Evolutionary conservation across 176 grass and related monocot genomes (phyloP).

Genomic region (Zoysia pacifica): DNA sequence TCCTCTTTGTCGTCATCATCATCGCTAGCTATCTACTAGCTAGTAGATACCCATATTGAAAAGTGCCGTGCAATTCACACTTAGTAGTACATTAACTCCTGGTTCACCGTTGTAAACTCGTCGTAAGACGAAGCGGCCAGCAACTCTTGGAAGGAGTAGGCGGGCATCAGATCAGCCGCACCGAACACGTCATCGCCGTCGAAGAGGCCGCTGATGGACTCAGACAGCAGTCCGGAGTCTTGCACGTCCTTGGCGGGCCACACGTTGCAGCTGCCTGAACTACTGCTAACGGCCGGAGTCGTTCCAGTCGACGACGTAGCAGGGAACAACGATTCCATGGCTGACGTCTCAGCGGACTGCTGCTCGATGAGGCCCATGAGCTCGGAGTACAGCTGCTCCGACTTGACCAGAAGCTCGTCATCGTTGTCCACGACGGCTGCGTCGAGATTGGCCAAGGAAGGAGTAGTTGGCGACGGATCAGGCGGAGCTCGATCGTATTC

Average conservation of each 20-base stretch:
- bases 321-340: background rate
- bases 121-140: constrained; percentile 36
- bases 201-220: constrained; percentile 22
- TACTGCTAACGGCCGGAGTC: constrained; percentile 1
- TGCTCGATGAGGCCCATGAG: constrained; percentile 46
- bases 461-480: background rate
- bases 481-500: background rate
- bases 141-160: constrained; percentile 39
- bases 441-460: constrained; percentile 1
- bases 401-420: constrained; percentile 34
- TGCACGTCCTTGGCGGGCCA: constrained; percentile 33
- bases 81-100: constrained; percentile 13
- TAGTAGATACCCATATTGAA: background rate
- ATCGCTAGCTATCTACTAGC: background rate
- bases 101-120: constrained; percentile 14
- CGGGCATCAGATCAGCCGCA: background rate
- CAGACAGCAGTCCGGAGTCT: constrained; percentile 15
- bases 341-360: background rate
- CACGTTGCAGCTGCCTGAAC: constrained; percentile 18
- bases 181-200: constrained; percentile 21
- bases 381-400: constrained; percentile 53
- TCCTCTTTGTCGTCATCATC: background rate
- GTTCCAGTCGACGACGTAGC: background rate
- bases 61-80: background rate
- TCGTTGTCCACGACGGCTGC: background rate